Conservation (phyloP, 2,329 filamentous ascomycete species). For the Fusarium kyushuense region DNA sequence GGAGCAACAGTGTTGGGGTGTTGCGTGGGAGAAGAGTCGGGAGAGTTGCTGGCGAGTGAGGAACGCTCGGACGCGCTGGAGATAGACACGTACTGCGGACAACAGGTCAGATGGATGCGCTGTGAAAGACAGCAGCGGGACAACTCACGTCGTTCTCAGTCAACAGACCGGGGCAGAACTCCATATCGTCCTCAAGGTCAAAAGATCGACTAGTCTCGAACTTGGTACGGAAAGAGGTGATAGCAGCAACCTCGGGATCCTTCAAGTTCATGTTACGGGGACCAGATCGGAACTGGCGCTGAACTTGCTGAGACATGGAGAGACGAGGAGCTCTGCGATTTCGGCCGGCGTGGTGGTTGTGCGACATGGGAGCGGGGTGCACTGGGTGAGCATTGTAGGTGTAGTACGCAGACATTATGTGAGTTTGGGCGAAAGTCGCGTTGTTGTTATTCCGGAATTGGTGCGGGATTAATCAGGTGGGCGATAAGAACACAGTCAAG, state of each 20-base stretch:
- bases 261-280: slow-evolving; percentile 85
- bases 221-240: slow-evolving; percentile 83
- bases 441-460: slow-evolving; percentile 34
- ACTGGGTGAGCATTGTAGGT: slow-evolving; percentile 71
- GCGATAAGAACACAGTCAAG: slow-evolving; percentile 32
- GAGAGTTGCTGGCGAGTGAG: slow-evolving; percentile 93
- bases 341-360: slow-evolving; percentile 86
- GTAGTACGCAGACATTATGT: slow-evolving; percentile 73
- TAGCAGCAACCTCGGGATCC: slow-evolving; percentile 79
- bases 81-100: slow-evolving; percentile 83
- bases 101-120: slow-evolving; percentile 52
- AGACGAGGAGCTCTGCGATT: slow-evolving; percentile 86
- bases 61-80: slow-evolving; percentile 94
- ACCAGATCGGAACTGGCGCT: slow-evolving; percentile 83
- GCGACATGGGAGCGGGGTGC: slow-evolving; percentile 70
- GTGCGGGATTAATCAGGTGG: slow-evolving; percentile 48
- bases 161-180: slow-evolving; percentile 93
- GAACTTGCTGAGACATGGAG: slow-evolving; percentile 82
- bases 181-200: slow-evolving; percentile 93
- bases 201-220: slow-evolving; percentile 95
- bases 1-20: slow-evolving; percentile 84
- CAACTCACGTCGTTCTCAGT: slow-evolving; percentile 90
- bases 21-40: slow-evolving; percentile 90
- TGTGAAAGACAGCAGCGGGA: slow-evolving; percentile 26
- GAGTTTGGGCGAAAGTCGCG: slow-evolving; percentile 25